Base-by-base conservation (phyloP, 2,329 filamentous ascomycete species). In the Apiospora kogelbergensis region DNA sequence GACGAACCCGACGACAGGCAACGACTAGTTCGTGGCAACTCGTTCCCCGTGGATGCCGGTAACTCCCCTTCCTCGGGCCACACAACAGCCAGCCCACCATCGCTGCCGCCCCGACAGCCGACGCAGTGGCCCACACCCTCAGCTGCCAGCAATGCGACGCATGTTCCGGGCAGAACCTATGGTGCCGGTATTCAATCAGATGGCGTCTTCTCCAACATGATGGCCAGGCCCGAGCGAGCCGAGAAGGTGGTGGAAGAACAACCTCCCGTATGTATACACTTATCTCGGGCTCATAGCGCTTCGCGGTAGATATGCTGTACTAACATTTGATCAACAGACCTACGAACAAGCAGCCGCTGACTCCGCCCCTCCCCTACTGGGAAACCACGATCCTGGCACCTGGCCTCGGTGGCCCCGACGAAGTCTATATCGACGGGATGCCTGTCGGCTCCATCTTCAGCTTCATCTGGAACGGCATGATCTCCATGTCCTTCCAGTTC, bases 291-390 rank as follows among this genome's bases (percentile, higher is more conserved):
- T 4, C 30, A 22, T 20, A 2, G 10, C 40, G 40, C 2, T 10
- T 60, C 1, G 17, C 3, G 1, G 10, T 26, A 57, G 44, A 68
- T 74, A 74, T 74, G 74, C 81, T 84, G 77, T 85, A 78, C 63
- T 70, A 3, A 60, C 53, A 37, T 37, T n/a, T 7, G n/a, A 2
- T 10, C 33, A 2, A 20, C 75, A 98, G 93, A 95, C 95, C 44
- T 99, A 99, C 80, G 96, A 99, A 86, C 95, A 98, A 89, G 96
- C 96, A 20, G 96, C 96, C 3, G 95, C 95, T 53, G 96, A 99
- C 80, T 92, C 94, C 30, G 96, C 96, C 64, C 96, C 96, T 1
- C 96, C 96, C 96, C 0, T 99, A 99, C 81, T 99, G 96, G 96
- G 96, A 99, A 84, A 99, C 96, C 6, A 98, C 96, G 0, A 98